phyloP scores from a whole-genome alignment of 129 eudicot species.

The Deinandra increscens region DNA sequence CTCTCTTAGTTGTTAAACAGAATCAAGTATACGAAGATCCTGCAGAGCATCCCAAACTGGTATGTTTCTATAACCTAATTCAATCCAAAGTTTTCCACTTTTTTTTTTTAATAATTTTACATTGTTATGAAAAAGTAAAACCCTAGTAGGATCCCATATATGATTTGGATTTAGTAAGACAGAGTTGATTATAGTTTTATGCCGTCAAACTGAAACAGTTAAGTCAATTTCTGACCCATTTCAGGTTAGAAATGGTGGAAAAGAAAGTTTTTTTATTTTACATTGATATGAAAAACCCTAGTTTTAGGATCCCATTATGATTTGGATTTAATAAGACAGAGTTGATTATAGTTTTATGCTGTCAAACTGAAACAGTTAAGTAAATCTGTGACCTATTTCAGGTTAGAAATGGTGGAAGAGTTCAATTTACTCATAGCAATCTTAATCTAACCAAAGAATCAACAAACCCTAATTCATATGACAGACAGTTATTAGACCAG shows the following conservation, averaged over 20 bases:
- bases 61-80: conserved; percentile 18
- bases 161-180: not conserved
- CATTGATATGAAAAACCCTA: too few species aligned
- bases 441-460: conserved; percentile 46
- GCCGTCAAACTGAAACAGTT: not conserved
- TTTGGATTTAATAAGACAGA: too few species aligned
- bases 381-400: too few species aligned
- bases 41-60: conserved; percentile 55
- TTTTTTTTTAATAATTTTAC: too few species aligned
- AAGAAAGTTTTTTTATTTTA: too few species aligned
- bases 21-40: conserved; percentile 54
- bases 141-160: conserved; percentile 8
- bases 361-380: too few species aligned
- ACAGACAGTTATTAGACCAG: conserved; percentile 72
- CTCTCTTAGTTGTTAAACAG: conserved; percentile 56
- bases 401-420: too few species aligned
- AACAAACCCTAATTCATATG: conserved; percentile 46
- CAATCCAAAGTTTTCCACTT: too few species aligned
- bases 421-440: conserved; percentile 25
- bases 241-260: conserved; percentile 50
- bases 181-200: not conserved
- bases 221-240: not conserved
- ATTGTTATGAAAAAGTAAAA: not conserved
- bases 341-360: too few species aligned
- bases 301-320: too few species aligned